These are phyloP conservation scores for Plantago rigida DNA, from an alignment of 305 asterid species.

Conservation along the genomic window DNA sequence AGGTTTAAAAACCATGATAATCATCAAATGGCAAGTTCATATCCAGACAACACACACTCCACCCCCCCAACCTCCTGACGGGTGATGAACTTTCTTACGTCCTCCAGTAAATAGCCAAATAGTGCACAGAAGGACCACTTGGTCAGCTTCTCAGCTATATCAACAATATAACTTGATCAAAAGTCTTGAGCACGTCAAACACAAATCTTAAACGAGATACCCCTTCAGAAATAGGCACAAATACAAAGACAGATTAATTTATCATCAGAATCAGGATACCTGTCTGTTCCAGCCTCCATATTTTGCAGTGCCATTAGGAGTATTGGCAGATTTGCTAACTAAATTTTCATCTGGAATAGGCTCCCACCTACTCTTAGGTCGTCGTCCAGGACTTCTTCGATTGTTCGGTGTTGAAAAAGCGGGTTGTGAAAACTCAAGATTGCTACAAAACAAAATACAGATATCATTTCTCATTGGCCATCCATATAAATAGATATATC, in stretches of 20 bases:
- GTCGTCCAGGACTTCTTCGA: constrained; percentile 68
- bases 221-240: neutral
- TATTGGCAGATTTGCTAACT: constrained; percentile 39
- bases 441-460: constrained; percentile 38
- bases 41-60: no score
- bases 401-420: constrained; percentile 42
- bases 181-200: no score
- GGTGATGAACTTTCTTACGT: no score
- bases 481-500: constrained; percentile 13
- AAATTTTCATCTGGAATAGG: constrained; percentile 64
- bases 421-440: constrained; percentile 34
- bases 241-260: neutral
- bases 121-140: no score
- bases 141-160: no score
- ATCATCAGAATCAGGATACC: constrained; percentile 36
- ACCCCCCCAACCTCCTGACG: no score
- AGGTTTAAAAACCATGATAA: no score
- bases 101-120: no score
- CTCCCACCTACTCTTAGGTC: constrained; percentile 95
- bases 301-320: constrained; percentile 38
- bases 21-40: no score
- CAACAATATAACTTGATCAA: no score
- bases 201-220: neutral
- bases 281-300: constrained; percentile 71
- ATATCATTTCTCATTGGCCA: constrained; percentile 19